phyloP scores from a whole-genome alignment of 768 basidiomycete species.

The Naganishia friedmannii region DNA sequence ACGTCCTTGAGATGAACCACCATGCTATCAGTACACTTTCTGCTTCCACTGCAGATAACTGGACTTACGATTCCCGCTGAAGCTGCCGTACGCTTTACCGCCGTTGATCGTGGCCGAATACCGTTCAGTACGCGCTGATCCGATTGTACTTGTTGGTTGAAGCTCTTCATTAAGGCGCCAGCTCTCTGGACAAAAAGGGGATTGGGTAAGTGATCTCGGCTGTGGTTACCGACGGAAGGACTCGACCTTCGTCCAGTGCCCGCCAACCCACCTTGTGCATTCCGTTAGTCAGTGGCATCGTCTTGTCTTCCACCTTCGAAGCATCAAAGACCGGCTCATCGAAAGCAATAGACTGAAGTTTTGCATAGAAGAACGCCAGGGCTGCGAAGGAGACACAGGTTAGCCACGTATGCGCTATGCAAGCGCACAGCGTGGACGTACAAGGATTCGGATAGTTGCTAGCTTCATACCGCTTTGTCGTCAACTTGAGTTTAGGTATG shows the following conservation, averaged over 20 bases:
- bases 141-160: constrained; percentile 69
- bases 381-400: constrained; percentile 55
- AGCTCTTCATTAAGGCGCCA: constrained; percentile 65
- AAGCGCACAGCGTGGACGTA: constrained; percentile 52
- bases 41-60: neutral
- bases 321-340: constrained; percentile 76
- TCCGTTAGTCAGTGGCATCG: constrained; percentile 68
- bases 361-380: constrained; percentile 80
- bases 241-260: neutral
- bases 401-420: neutral
- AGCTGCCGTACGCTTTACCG: constrained; percentile 59
- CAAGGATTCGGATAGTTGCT: constrained; percentile 65
- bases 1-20: constrained; percentile 52
- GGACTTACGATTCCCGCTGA: neutral
- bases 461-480: constrained; percentile 77
- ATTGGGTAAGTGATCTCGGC: neutral
- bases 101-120: constrained; percentile 51
- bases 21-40: neutral
- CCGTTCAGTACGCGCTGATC: constrained; percentile 62
- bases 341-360: constrained; percentile 88
- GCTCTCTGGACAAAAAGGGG: constrained; percentile 58
- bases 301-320: constrained; percentile 74
- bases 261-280: constrained; percentile 68
- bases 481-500: constrained; percentile 74
- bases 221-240: too few relatives aligned